These are phyloP conservation scores for Tephrocybe sp. DNA, from an alignment of 768 basidiomycete genomes.

Conservation along the genomic window DNA sequence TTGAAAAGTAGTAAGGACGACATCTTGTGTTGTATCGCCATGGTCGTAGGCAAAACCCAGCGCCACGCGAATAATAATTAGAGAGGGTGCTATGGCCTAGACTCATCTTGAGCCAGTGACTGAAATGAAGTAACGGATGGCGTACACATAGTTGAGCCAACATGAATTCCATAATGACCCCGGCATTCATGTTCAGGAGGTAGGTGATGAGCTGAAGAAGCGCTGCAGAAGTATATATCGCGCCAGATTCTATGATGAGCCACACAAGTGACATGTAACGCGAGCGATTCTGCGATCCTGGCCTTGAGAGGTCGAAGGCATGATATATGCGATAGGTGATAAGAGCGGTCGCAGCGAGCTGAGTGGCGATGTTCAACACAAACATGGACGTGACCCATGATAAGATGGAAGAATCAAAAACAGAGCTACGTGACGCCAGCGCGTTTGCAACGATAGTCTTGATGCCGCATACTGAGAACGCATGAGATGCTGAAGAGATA, in stretches of 20 bases:
- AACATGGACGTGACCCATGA: conserved; percentile 28
- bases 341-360: conserved; percentile 24
- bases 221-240: conserved; percentile 25
- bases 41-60: conserved; percentile 22
- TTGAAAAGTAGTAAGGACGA: conserved; percentile 13
- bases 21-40: conserved; percentile 9
- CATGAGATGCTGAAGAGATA: too few relatives aligned
- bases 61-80: conserved; percentile 25
- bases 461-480: conserved; percentile 25
- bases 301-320: conserved; percentile 13
- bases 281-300: conserved; percentile 6
- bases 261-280: conserved; percentile 22
- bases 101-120: too few relatives aligned
- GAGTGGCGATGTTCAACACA: conserved; percentile 26
- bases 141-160: conserved; percentile 25
- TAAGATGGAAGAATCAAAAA: conserved; percentile 25
- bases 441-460: conserved; percentile 25
- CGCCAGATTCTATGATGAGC: conserved; percentile 25
- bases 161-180: conserved; percentile 27
- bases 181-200: conserved; percentile 26
- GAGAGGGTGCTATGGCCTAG: conserved; percentile 18
- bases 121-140: not conserved
- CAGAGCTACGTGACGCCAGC: conserved; percentile 20
- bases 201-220: conserved; percentile 26
- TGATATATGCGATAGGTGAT: conserved; percentile 23